Evolutionary conservation across 2,329 filamentous ascomycete species (phyloP).

Genomic region (Ceratocystis cubensis): DNA sequence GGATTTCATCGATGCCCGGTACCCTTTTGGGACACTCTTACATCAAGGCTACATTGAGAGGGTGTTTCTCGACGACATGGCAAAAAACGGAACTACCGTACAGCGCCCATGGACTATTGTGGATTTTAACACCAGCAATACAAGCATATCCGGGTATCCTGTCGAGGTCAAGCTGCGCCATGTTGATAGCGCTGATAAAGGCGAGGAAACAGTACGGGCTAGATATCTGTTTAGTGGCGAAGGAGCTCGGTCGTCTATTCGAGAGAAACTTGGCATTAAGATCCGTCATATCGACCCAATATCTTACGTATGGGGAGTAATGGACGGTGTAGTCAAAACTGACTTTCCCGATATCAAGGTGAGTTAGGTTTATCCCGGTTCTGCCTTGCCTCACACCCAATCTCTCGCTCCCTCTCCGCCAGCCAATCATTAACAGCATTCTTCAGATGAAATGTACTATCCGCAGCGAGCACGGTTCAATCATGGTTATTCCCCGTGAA

Average conservation of each 20-base stretch:
- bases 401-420: background rate
- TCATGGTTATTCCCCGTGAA: constrained; percentile 66
- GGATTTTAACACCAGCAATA: constrained; percentile 45
- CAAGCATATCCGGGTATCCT: constrained; percentile 49
- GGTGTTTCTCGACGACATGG: constrained; percentile 54
- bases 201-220: constrained; percentile 49
- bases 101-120: constrained; percentile 54
- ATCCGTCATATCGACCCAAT: constrained; percentile 60
- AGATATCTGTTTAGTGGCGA: constrained; percentile 64
- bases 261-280: constrained; percentile 53
- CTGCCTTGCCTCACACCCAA: background rate
- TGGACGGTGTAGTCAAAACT: constrained; percentile 60
- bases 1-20: constrained; percentile 62
- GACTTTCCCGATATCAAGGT: constrained; percentile 68
- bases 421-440: constrained; percentile 29
- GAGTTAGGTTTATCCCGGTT: constrained; percentile 17
- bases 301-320: constrained; percentile 62
- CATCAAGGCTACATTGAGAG: constrained; percentile 62
- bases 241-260: constrained; percentile 54
- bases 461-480: constrained; percentile 59
- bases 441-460: constrained; percentile 59
- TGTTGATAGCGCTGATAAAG: constrained; percentile 50
- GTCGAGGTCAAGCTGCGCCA: constrained; percentile 68
- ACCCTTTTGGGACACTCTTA: constrained; percentile 56
- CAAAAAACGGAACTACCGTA: constrained; percentile 46